Evolutionary conservation across 371 early-diverging fungal genomes (phyloP).

Genomic region (Apophysomyces sp.): DNA sequence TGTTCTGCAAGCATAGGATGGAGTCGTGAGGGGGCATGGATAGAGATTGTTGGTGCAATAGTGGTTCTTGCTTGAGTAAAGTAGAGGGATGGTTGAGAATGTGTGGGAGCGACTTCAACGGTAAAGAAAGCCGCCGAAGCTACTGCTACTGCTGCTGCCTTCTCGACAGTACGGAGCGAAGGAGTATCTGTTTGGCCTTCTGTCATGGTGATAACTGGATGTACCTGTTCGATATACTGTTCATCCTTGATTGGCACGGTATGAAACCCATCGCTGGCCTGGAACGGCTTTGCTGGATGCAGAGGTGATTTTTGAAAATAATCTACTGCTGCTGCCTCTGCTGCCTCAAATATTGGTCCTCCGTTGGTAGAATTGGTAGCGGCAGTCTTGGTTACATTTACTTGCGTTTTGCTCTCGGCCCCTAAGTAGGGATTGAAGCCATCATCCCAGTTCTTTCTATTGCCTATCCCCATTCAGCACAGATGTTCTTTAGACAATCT

Average conservation of each 20-base stretch:
- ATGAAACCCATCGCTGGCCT: no score
- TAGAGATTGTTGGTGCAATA: neutral
- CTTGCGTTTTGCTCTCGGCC: neutral
- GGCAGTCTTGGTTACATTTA: no score
- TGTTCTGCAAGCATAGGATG: neutral
- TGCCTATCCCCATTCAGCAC: neutral
- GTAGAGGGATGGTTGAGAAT: neutral
- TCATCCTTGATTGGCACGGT: neutral
- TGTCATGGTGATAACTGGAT: no score
- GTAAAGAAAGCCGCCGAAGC: neutral
- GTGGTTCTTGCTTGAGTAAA: neutral
- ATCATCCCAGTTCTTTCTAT: neutral
- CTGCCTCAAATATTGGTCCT: neutral
- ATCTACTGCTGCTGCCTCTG: no score
- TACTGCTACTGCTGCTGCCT: neutral
- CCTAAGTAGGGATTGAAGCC: neutral
- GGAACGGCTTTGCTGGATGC: no score
- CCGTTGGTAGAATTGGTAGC: neutral
- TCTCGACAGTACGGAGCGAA: no score
- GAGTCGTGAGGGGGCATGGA: neutral
- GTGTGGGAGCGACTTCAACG: neutral
- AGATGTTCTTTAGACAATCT: neutral
- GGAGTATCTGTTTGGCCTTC: no score
- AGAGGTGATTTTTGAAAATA: no score
- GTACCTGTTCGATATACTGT: no score